Conservation (phyloP, 495 filamentous ascomycete genomes). For the Niebla homalea region DNA sequence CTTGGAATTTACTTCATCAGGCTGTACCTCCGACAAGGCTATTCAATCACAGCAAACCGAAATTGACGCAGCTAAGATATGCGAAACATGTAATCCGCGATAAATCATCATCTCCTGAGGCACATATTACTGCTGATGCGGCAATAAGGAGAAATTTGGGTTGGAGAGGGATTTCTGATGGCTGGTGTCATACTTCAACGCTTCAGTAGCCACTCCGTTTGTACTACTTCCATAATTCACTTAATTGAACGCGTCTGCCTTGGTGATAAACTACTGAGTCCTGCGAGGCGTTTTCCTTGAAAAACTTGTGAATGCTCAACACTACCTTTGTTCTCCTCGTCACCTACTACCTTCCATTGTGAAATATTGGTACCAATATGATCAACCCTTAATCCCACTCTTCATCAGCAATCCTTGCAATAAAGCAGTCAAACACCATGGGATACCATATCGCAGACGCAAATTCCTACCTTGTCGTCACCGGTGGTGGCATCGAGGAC, state of each 20-base stretch:
- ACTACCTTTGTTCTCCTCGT: neutral
- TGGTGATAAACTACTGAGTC: neutral
- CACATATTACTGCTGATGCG: too few relatives aligned
- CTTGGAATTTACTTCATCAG: too few relatives aligned
- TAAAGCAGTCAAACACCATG: neutral
- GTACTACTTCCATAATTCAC: too few relatives aligned
- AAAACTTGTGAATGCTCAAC: neutral
- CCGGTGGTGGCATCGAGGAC: slow-evolving; percentile 56
- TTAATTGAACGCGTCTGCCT: neutral
- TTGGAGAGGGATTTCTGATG: too few relatives aligned
- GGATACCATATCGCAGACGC: slow-evolving; percentile 25
- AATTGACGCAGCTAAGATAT: too few relatives aligned
- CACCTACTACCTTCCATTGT: neutral
- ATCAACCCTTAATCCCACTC: neutral
- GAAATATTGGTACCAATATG: neutral
- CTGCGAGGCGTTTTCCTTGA: neutral
- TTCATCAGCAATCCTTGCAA: neutral
- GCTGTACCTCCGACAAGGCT: too few relatives aligned
- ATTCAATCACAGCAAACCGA: too few relatives aligned
- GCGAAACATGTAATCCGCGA: too few relatives aligned
- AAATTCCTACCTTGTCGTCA: slow-evolving; percentile 63
- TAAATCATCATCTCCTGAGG: too few relatives aligned
- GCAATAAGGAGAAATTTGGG: too few relatives aligned
- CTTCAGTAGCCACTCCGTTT: too few relatives aligned
- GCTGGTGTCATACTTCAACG: too few relatives aligned